These are phyloP conservation scores for Ogataea corticis DNA, from an alignment of 805 yeast species.

Conservation along the genomic window DNA sequence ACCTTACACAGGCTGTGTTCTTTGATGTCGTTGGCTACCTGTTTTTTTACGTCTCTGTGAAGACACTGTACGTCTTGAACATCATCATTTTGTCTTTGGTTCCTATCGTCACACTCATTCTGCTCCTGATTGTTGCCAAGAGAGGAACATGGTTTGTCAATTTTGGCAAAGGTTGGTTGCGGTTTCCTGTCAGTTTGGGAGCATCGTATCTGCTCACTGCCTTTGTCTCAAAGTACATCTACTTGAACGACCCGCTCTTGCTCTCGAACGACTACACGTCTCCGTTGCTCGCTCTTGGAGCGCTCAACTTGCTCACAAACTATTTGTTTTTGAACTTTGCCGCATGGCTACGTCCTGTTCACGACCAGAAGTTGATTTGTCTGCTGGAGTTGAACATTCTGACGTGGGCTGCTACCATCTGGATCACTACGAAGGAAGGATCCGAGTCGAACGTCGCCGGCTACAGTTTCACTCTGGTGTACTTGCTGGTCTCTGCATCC, in stretches of 20 bases:
- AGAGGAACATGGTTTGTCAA: slow-evolving; percentile 49
- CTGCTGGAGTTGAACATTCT: slow-evolving; percentile 54
- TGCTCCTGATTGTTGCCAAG: slow-evolving; percentile 47
- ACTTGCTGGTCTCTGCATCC: slow-evolving; percentile 46
- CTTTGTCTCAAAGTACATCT: slow-evolving; percentile 41
- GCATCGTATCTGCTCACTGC: slow-evolving; percentile 43
- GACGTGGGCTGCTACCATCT: slow-evolving; percentile 57
- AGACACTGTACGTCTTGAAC: slow-evolving; percentile 51
- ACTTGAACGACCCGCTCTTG: slow-evolving; percentile 46
- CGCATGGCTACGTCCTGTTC: slow-evolving; percentile 46
- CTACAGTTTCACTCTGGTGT: slow-evolving; percentile 48
- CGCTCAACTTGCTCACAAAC: slow-evolving; percentile 53
- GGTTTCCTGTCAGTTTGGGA: slow-evolving; percentile 60
- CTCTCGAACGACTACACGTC: slow-evolving; percentile 51
- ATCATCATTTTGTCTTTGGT: slow-evolving; percentile 50
- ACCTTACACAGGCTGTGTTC: slow-evolving; percentile 52
- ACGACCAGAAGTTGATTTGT: slow-evolving; percentile 59
- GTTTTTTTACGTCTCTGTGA: slow-evolving; percentile 55
- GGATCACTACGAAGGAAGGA: slow-evolving; percentile 50
- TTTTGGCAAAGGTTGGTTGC: slow-evolving; percentile 44
- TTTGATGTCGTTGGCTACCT: slow-evolving; percentile 63
- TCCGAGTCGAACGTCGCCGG: slow-evolving; percentile 55
- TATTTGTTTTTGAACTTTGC: slow-evolving; percentile 54
- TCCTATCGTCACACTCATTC: slow-evolving; percentile 53
- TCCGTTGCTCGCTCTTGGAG: slow-evolving; percentile 50